Evolutionary conservation across 2,329 filamentous ascomycete genomes (phyloP), one percentile per base, ranked within the genome.

Genomic region (Alternaria sp.): DNA sequence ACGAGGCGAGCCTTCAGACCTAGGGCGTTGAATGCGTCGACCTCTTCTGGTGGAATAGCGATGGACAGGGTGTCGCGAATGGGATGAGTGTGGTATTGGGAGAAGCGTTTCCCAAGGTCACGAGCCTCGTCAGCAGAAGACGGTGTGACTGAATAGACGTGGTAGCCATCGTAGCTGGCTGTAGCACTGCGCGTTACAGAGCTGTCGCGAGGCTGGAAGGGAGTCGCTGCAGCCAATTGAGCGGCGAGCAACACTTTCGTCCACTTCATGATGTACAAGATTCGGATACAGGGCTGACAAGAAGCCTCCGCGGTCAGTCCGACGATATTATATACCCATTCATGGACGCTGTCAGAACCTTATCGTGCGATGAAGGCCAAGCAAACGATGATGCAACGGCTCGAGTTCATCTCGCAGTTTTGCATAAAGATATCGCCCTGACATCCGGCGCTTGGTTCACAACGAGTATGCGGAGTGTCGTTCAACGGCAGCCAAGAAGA

Each of bases 21-120:
- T 9, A 81, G 68, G 9, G 73, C 69, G 52, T 81, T 64, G 60
- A 84, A 84, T 4, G 74, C 71, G 0, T 69, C 61, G 11, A 83
- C 58, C 30, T 82, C 76, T 4, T 78, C 71, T 17, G 80, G 79
- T 12, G 82, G 74, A 44, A 85, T 73, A 11, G 79, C 79, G 47
- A 85, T 61, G 10, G 69, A 73, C 11, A 73, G 51, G 9, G 63
- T 64, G 25, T 72, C 56, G 36, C 69, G 69, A 17, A 70, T 62
- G 7, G 67, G 62, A 57, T 73, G 71, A 15, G 69, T 72, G 32
- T 72, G 57, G 36, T 72, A 66, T 8, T 30, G 63, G 15, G 65
- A 66, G 21, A 73, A 72, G 8, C 63, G 69, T 12, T 51, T 55
- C 12, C 50, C 46, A 1, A 73, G 19, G 5, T 62, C 55, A 17